phyloP scores from a whole-genome alignment of 2,329 filamentous ascomycete species.

The Colletotrichum truncatum region DNA sequence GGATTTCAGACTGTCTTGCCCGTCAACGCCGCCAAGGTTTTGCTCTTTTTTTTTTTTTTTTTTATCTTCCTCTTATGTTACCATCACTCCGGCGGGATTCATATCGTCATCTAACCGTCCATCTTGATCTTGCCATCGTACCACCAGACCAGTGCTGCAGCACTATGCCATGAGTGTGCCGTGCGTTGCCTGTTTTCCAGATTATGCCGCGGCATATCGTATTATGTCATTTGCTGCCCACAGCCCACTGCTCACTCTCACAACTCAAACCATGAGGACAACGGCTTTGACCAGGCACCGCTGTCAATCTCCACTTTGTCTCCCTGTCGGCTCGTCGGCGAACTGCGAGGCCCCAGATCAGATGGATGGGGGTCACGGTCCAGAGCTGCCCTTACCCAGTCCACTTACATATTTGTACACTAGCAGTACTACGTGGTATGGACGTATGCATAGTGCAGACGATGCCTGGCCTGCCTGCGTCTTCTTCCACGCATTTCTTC shows the following conservation, averaged over 20 bases:
- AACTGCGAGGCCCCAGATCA: conserved; percentile 26
- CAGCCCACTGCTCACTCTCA: background rate
- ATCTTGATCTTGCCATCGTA: too few relatives aligned
- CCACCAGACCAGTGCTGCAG: too few relatives aligned
- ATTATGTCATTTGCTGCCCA: background rate
- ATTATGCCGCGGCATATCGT: background rate
- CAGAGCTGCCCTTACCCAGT: background rate
- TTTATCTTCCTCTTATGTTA: too few relatives aligned
- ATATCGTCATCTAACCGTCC: too few relatives aligned
- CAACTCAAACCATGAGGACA: background rate
- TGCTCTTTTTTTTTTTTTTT: too few relatives aligned
- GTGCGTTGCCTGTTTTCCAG: background rate
- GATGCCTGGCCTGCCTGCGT: too few relatives aligned
- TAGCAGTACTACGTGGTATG: too few relatives aligned
- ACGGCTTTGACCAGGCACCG: conserved; percentile 1
- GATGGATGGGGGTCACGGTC: conserved; percentile 7
- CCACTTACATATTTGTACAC: background rate
- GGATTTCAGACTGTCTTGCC: background rate
- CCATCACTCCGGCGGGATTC: too few relatives aligned
- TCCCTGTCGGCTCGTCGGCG: conserved; percentile 23
- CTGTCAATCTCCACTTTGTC: conserved; percentile 17
- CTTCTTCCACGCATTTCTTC: too few relatives aligned
- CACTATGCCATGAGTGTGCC: background rate
- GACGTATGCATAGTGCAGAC: too few relatives aligned
- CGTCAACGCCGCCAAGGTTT: background rate